Percentiles rank a stretch among this genome's conserved stretches.
Evolutionary conservation across 768 basidiomycete species (phyloP).

Genomic region (Rhizopogon vinicolor): DNA sequence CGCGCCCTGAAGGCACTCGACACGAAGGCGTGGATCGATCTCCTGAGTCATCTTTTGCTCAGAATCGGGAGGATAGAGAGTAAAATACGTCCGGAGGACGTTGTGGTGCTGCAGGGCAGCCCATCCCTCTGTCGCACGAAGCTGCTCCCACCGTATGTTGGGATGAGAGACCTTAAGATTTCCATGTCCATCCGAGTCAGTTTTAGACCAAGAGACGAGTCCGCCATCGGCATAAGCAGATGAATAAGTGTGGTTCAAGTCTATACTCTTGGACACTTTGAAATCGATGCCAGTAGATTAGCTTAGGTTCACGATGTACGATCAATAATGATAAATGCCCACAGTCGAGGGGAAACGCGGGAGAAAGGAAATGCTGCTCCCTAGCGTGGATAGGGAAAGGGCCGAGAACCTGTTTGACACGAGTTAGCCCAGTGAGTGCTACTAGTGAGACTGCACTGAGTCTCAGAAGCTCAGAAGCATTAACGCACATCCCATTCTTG

Average conservation of each 20-base stretch:
- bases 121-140: conserved; percentile 83
- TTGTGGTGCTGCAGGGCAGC: conserved; percentile 79
- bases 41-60: background rate
- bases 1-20: conserved; percentile 66
- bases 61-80: conserved; percentile 42
- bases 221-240: conserved; percentile 63
- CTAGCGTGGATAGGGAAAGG: conserved; percentile 83
- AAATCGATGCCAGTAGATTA: background rate
- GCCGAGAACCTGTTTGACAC: conserved; percentile 55
- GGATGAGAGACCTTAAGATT: conserved; percentile 62
- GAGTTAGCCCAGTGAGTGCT: background rate
- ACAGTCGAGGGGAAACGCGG: conserved; percentile 70
- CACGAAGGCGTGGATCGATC: conserved; percentile 42
- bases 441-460: background rate
- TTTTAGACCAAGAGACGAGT: conserved; percentile 52
- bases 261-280: conserved; percentile 46
- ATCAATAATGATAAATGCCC: conserved; percentile 14
- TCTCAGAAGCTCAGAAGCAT: background rate
- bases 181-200: conserved; percentile 37
- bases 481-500: conserved; percentile 23
- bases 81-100: conserved; percentile 61
- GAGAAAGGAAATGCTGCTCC: conserved; percentile 80
- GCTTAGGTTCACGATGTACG: background rate
- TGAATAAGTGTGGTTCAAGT: conserved; percentile 48
- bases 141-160: conserved; percentile 62